Evolutionary conservation across 1,284 basidiomycete genomes (phyloP).

Genomic region (Pseudozyma hubeiensis): DNA sequence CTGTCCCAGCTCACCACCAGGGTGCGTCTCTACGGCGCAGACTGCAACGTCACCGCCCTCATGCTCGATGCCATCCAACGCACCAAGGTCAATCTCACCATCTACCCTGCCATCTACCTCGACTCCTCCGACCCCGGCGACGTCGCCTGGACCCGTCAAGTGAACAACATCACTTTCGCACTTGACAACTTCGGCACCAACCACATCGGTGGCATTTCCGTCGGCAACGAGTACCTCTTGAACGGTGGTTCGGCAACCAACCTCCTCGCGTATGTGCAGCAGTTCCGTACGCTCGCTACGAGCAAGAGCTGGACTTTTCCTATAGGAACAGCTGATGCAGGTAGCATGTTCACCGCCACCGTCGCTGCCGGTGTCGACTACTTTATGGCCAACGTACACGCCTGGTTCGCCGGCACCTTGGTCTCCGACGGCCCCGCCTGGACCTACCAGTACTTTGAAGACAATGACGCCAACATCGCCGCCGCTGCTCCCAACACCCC

Average conservation of each 20-base stretch:
- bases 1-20: conserved; percentile 39
- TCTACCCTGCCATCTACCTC: conserved; percentile 45
- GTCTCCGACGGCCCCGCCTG: conserved; percentile 35
- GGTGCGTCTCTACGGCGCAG: conserved; percentile 40
- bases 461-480: conserved; percentile 28
- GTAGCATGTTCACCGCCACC: conserved; percentile 35
- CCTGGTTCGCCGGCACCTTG: conserved; percentile 43
- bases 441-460: conserved; percentile 41
- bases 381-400: conserved; percentile 47
- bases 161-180: conserved; percentile 40
- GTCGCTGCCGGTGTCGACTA: conserved; percentile 45
- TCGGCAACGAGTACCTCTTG: conserved; percentile 49
- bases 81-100: conserved; percentile 46
- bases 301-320: conserved; percentile 31
- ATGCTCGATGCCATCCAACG: conserved; percentile 44
- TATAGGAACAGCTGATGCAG: conserved; percentile 44
- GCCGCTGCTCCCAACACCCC: conserved; percentile 33
- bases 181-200: conserved; percentile 39
- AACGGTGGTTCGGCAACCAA: conserved; percentile 29
- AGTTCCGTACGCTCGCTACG: conserved; percentile 28
- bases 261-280: conserved; percentile 34
- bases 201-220: conserved; percentile 37
- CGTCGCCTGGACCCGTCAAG: conserved; percentile 28
- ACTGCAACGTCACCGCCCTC: conserved; percentile 47
- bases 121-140: conserved; percentile 29